phyloP scores from a whole-genome alignment of 164 flowering plant species.

The Berberis thunbergii region DNA sequence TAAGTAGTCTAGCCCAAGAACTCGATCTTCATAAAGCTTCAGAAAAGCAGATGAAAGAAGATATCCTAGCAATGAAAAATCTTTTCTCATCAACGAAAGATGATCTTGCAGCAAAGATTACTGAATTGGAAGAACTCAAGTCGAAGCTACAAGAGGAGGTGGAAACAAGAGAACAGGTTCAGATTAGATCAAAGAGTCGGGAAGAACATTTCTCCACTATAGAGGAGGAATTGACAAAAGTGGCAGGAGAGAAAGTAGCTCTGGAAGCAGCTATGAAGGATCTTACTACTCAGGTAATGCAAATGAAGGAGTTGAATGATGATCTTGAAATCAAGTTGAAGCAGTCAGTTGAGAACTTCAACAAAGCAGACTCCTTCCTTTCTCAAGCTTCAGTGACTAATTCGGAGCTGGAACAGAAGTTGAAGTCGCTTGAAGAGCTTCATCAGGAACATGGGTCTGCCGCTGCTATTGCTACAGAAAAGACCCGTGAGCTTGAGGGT shows the following conservation, averaged over 20 bases:
- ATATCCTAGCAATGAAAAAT: slow-evolving; percentile 34
- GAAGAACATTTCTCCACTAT: slow-evolving; percentile 26
- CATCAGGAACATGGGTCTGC: slow-evolving; percentile 44
- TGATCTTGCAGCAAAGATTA: slow-evolving; percentile 45
- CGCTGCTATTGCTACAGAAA: slow-evolving; percentile 38
- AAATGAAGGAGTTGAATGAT: slow-evolving; percentile 35
- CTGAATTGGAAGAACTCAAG: slow-evolving; percentile 49
- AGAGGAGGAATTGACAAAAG: slow-evolving; percentile 41
- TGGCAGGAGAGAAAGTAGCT: slow-evolving; percentile 37
- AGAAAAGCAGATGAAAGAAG: slow-evolving; percentile 50
- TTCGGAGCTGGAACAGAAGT: slow-evolving; percentile 58
- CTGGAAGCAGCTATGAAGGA: slow-evolving; percentile 46
- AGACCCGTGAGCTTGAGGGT: slow-evolving; percentile 57
- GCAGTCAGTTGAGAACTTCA: slow-evolving; percentile 51
- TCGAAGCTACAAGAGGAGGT: slow-evolving; percentile 46
- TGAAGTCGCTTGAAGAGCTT: slow-evolving; percentile 53
- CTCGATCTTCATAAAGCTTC: slow-evolving; percentile 43
- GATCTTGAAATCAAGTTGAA: slow-evolving; percentile 66
- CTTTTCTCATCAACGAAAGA: slow-evolving; percentile 33
- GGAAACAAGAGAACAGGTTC: slow-evolving; percentile 27
- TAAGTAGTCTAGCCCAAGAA: slow-evolving; percentile 44
- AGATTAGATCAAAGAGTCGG: slow-evolving; percentile 23
- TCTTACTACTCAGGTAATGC: slow-evolving; percentile 24
- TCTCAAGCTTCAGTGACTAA: slow-evolving; percentile 60
- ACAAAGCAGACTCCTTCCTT: slow-evolving; percentile 49